Percentiles rank a stretch among this genome's conserved stretches.
These are phyloP conservation scores for Starmera amethionina DNA, from an alignment of 805 yeast species.

Conservation along the genomic window DNA sequence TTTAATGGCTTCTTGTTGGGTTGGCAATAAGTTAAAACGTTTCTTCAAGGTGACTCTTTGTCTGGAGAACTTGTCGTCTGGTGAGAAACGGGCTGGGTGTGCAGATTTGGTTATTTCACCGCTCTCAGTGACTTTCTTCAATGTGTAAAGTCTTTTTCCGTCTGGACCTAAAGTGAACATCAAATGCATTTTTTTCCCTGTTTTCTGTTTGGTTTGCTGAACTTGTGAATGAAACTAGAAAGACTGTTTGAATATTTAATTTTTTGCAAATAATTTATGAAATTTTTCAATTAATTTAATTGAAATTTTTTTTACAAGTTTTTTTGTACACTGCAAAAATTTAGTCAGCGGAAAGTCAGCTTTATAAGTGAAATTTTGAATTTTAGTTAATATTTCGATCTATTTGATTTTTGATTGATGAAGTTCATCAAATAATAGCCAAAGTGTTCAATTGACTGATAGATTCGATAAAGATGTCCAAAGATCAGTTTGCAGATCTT, in stretches of 20 bases:
- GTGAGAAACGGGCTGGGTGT: slow-evolving; percentile 99
- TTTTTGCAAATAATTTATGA: no score
- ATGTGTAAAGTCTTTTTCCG: slow-evolving; percentile 93
- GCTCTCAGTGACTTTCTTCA: slow-evolving; percentile 65
- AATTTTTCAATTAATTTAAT: no score
- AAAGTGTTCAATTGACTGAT: background rate
- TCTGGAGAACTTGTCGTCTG: slow-evolving; percentile 98
- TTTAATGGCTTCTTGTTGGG: slow-evolving; percentile 39
- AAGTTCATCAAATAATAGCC: background rate
- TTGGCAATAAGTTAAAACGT: slow-evolving; percentile 82
- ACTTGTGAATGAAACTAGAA: no score
- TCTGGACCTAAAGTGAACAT: slow-evolving; percentile 95
- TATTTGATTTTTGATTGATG: no score
- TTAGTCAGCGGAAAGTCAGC: no score
- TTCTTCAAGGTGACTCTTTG: slow-evolving; percentile 97
- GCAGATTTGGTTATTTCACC: slow-evolving; percentile 98
- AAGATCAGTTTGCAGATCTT: slow-evolving; percentile 19
- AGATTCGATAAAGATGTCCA: slow-evolving; percentile 1
- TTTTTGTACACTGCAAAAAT: no score
- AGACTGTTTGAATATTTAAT: no score
- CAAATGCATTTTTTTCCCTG: slow-evolving; percentile 64
- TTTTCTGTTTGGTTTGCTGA: no score
- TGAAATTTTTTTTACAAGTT: no score
- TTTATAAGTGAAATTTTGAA: no score
- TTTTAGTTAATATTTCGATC: no score